A percentile compares a stretch with the other conserved stretches of the same genome.
phyloP scores from a whole-genome alignment of 2,329 filamentous ascomycete genomes.

The Emergomyces orientalis region DNA sequence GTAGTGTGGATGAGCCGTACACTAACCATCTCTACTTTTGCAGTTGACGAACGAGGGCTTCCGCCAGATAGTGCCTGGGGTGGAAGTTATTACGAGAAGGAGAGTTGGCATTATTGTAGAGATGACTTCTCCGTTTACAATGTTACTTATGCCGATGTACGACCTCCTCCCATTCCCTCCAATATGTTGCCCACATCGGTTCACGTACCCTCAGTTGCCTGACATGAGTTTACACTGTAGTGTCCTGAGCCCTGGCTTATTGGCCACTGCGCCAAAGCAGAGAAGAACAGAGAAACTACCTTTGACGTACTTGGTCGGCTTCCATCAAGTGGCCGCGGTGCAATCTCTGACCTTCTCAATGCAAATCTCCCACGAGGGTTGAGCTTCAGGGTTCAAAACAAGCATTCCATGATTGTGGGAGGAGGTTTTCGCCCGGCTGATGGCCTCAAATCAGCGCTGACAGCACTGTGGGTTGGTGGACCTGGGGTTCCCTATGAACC shows the following conservation, averaged over 20 bases:
- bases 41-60: neutral
- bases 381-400: neutral
- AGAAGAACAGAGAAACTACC: neutral
- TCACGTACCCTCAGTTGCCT: neutral
- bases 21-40: neutral
- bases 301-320: neutral
- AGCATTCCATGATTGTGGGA: neutral
- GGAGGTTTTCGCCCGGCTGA: neutral
- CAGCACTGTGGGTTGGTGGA: neutral
- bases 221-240: neutral
- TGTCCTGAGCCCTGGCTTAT: neutral
- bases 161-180: neutral
- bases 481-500: neutral
- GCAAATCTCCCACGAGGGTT: neutral
- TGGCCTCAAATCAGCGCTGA: neutral
- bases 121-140: neutral
- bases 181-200: too few relatives aligned
- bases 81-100: neutral
- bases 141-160: neutral
- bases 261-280: neutral
- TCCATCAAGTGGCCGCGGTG: neutral
- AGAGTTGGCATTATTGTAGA: neutral
- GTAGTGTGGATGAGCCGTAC: too few relatives aligned
- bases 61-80: neutral
- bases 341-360: neutral